Base-by-base conservation (phyloP, 2,329 filamentous ascomycete genomes). In the Paradendryphiella salina region DNA sequence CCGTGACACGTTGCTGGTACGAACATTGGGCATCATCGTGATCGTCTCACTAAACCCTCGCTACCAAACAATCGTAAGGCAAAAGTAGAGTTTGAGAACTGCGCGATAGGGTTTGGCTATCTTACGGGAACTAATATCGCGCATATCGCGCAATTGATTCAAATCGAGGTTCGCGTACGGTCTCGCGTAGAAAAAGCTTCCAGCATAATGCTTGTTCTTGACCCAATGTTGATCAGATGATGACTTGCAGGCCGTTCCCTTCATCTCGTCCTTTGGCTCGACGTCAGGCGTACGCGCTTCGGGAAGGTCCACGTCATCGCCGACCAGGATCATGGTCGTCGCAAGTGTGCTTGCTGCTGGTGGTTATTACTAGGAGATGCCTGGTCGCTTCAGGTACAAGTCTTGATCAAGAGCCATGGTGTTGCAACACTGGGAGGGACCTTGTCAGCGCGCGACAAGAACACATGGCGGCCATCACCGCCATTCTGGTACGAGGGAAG, bases 181-280 rank as follows among this genome's bases (percentile, higher is more conserved):
- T 15, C 33, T 58, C 52, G 54, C 49, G 44, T 58, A 54, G 20
- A 38, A 33, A 28, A 29, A 4, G 6, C 33, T 49, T 20, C 57
- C 33, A 35, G 54, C 54, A 60, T 60, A 28, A 60, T 60, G 52
- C 61, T 39, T 46, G 53, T 33, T 41, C 31, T n/a, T 18, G 20
- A 36, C 14, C 18, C 45, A 40, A 49, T 35, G 32, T 39, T 50
- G 57, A 46, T 46, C 42, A 49, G 37, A 51, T 50, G 51, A 46
- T 44, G 47, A 32, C 21, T 36, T 20, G 18, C 44, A 46, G 35
- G 34, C 49, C 17, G 15, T 37, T 48, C 33, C 47, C 36, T 31
- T 52, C 43, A 42, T 52, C 43, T 48, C 17, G 28, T 41, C 32
- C 28, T 41, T 41, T 28, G 17, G 13, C 31, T 20, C 26, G 5